Evolutionary conservation across 352 stramenopile species (phyloP), one percentile per base, ranked within the genome.

Genomic region (Lagenidium giganteum): DNA sequence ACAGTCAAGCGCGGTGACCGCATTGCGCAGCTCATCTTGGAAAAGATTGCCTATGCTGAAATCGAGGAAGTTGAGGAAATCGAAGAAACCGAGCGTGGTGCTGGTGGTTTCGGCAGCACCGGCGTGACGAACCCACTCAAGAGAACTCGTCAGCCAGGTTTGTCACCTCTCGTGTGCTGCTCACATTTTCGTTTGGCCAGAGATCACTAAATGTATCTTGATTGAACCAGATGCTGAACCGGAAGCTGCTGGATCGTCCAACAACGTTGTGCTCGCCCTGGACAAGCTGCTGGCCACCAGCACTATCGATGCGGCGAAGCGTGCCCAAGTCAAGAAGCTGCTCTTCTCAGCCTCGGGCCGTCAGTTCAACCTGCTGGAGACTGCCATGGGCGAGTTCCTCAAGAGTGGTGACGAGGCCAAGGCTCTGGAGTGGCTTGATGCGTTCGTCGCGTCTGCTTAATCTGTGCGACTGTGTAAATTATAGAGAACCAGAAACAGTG

Each of bases 1-100:
- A 7, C 33, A 64, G 80, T 99, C 25, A 92, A 96, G 50, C 69
- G 77, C 11, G 96, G 96, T 8, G 97, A 99, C 73, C 91, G 97
- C 28, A 86, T 99, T 33, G 97, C 96, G 13, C 97, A 99, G 70
- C 73, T 99, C 5, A 98, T 99, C 53, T 68, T 99, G 5, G 97
- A 99, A 60, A 78, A 90, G 44, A 97, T 97, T 43, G 67, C 68
- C 78, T 96, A 91, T 63, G 83, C 90, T 8, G 63, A 90, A 23
- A 74, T 98, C 11, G 52, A 87, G 36, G 93, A 98, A 36, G 90
- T 98, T 16, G 66, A 95, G 16, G 94, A 98, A 54, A 84, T 99
- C n/a, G 80, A 94, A 22, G 95, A 98, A 29, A 99, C 94, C 11
- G 72, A 63, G 26, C 80, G 96, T n/a, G 96, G 96, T 26, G 86